A percentile compares a stretch with the other conserved stretches of the same genome.
phyloP scores from a whole-genome alignment of 2,329 filamentous ascomycete species.

The Neonectria sp. region DNA sequence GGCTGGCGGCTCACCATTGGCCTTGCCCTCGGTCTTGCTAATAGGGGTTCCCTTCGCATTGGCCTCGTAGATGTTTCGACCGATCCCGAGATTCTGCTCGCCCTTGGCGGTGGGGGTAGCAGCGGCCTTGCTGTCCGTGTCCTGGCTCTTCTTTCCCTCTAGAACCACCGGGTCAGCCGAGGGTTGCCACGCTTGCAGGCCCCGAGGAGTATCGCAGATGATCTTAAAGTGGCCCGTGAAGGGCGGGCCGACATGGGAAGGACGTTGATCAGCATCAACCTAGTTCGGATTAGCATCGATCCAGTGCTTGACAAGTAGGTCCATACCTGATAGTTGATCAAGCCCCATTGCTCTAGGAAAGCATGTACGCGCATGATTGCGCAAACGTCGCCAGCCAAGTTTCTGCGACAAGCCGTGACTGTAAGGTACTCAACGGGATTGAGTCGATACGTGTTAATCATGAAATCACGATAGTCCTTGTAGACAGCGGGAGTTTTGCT shows the following conservation, averaged over 20 bases:
- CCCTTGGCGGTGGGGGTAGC: slow-evolving; percentile 78
- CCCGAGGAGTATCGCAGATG: slow-evolving; percentile 94
- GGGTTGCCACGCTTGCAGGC: slow-evolving; percentile 95
- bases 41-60: slow-evolving; percentile 84
- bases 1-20: slow-evolving; percentile 80
- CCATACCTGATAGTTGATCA: slow-evolving; percentile 96
- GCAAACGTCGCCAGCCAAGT: slow-evolving; percentile 96
- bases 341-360: slow-evolving; percentile 97
- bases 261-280: slow-evolving; percentile 96
- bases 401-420: slow-evolving; percentile 94
- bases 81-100: slow-evolving; percentile 92
- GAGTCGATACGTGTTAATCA: slow-evolving; percentile 98
- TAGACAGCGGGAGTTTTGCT: slow-evolving; percentile 98
- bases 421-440: slow-evolving; percentile 98
- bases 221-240: slow-evolving; percentile 98
- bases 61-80: slow-evolving; percentile 95
- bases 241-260: slow-evolving; percentile 94
- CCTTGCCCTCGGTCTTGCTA: slow-evolving; percentile 77
- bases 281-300: slow-evolving; percentile 59
- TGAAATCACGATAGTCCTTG: slow-evolving; percentile 99
- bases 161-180: slow-evolving; percentile 79
- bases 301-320: background rate
- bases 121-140: slow-evolving; percentile 82
- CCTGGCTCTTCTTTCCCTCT: slow-evolving; percentile 72
- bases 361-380: slow-evolving; percentile 99